Base-by-base conservation (phyloP, 1,284 basidiomycete species). In the Cutaneotrichosporon sp. region DNA sequence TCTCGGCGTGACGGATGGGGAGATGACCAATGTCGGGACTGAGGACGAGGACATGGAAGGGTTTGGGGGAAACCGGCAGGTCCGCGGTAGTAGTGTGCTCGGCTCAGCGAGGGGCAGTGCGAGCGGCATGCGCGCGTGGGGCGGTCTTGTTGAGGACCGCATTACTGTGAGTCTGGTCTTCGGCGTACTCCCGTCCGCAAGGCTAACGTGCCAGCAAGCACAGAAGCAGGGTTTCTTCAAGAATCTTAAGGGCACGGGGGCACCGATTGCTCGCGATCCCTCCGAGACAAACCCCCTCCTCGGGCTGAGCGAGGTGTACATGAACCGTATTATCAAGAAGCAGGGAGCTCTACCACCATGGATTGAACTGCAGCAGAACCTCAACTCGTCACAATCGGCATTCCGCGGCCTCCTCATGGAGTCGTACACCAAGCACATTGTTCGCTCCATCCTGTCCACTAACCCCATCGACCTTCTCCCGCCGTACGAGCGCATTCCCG, bases 331-430 rank as follows among this genome's bases (percentile, higher is more conserved):
- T 53, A 81, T 94, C 17, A 86, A 90, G 64, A 78, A 84, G 33
- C 88, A 91, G 63, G 88, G 87, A 14, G 88, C 86, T 2, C 82
- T 84, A 1, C 91, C 90, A n/a, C 87, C 89, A 3, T 94, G 89
- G 89, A 85, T 94, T 4, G 90, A 93, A 71, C 65, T 91, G 29
- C 90, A 92, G 71, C 77, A 79, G 54, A 80, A 82, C 53, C 71
- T 87, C 29, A 82, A 86, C 49, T 68, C 71, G 2, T 80, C 85
- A 0, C 68, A 86, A 5, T 64, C 61, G 3, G 75, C 80, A 0
- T 91, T 91, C 72, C 82, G 88, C 2, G 75, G 79, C 20, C 77
- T 84, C 4, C 74, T 92, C 2, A 57, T 72, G 4, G 56, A 61
- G 1, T 70, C 68, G 3, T 75, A 75, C 55, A 65, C 65, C 79